Conservation (phyloP, 306 rosid genomes). For the Sophora flavescens region DNA sequence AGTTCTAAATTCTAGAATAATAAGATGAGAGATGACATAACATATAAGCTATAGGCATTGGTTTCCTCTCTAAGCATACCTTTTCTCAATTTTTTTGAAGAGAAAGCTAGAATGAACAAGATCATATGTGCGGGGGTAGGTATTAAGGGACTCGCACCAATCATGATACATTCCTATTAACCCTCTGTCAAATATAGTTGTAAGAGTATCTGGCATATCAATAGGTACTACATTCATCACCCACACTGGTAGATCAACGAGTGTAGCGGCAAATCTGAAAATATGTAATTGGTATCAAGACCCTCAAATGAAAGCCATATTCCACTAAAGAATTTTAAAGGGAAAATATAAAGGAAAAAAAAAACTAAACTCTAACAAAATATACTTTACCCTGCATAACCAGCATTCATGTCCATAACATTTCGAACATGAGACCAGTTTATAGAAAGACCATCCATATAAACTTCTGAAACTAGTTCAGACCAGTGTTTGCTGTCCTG, state of each 20-base stretch:
- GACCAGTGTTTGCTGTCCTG: slow-evolving; percentile 72
- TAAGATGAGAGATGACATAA: not conserved
- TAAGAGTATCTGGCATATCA: slow-evolving; percentile 66
- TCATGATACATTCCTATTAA: slow-evolving; percentile 82
- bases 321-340: too few species aligned
- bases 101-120: slow-evolving; percentile 76
- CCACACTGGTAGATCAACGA: slow-evolving; percentile 71
- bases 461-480: slow-evolving; percentile 62
- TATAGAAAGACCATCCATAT: slow-evolving; percentile 55
- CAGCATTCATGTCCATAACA: slow-evolving; percentile 89
- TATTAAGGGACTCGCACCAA: slow-evolving; percentile 84
- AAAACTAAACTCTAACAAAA: not conserved
- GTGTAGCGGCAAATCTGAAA: slow-evolving; percentile 80
- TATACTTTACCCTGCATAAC: slow-evolving; percentile 80
- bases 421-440: slow-evolving; percentile 77
- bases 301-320: not conserved
- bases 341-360: too few species aligned
- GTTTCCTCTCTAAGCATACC: slow-evolving; percentile 52
- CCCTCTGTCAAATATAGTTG: slow-evolving; percentile 74
- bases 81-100: slow-evolving; percentile 53
- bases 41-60: not conserved
- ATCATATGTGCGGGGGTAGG: slow-evolving; percentile 84
- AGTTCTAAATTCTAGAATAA: not conserved
- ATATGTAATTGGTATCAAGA: not conserved
- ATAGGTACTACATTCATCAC: slow-evolving; percentile 83